Evolutionary conservation across 2,329 filamentous ascomycete genomes (phyloP).

Genomic region (Pseudopyrenochaeta lycopersici): DNA sequence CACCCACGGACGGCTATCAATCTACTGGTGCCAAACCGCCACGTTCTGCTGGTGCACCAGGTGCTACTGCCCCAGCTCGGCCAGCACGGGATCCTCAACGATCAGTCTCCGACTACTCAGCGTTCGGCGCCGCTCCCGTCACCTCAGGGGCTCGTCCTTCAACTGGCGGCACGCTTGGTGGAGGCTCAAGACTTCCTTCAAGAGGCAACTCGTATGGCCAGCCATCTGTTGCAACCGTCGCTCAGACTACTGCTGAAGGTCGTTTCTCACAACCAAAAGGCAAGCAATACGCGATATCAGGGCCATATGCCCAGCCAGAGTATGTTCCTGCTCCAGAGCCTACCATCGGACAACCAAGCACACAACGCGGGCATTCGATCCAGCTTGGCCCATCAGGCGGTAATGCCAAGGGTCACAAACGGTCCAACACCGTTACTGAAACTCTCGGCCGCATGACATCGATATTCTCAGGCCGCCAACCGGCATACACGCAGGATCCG

Average conservation of each 20-base stretch:
- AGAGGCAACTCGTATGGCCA: constrained; percentile 83
- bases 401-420: constrained; percentile 63
- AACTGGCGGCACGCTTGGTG: constrained; percentile 80
- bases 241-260: constrained; percentile 87
- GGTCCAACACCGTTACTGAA: constrained; percentile 72
- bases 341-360: constrained; percentile 69
- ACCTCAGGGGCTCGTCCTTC: constrained; percentile 68
- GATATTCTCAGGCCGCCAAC: constrained; percentile 71
- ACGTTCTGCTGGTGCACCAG: constrained; percentile 28
- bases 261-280: constrained; percentile 81
- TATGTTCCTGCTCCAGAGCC: constrained; percentile 41
- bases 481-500: constrained; percentile 40
- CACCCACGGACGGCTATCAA: constrained; percentile 48
- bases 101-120: constrained; percentile 59
- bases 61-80: constrained; percentile 42
- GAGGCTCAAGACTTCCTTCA: constrained; percentile 70
- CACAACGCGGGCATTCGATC: constrained; percentile 62
- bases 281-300: constrained; percentile 76
- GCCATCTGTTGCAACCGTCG: constrained; percentile 85
- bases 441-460: constrained; percentile 85
- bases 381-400: constrained; percentile 45
- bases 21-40: constrained; percentile 31
- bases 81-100: constrained; percentile 59
- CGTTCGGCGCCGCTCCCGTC: constrained; percentile 51
- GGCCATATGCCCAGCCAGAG: constrained; percentile 66